Base-by-base conservation (phyloP, 768 basidiomycete species). In the Boletus fagicola region DNA sequence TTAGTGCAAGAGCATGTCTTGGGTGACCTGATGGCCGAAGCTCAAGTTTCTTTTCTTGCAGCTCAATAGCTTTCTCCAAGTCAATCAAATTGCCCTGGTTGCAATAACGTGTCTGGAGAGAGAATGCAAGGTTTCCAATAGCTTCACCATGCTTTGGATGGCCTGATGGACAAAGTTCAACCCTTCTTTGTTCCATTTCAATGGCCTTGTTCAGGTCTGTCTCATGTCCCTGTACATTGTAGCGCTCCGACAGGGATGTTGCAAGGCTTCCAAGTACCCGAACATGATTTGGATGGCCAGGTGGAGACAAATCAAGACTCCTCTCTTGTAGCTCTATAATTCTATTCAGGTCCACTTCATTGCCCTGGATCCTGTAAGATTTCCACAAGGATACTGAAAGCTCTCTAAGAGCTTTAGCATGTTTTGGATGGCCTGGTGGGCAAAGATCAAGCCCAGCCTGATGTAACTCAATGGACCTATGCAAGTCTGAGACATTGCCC, bases 191-290 rank as follows among this genome's bases (percentile, higher is more conserved):
- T 13, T 2, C 10, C 12, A 42, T 22, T 7, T 22, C 12, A 12
- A 42, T 42, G 40, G 12, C 20, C 20, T 1, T 20, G 5, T 42
- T 22, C 18, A 42, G 40, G 5, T 40, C 40, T 12, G n/a, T 6
- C 5, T 12, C 3, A 10, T 40, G 11, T 11, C n/a, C n/a, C 11
- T 40, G 40, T 1, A 20, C 4, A 0, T 20, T 11, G 11, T 20
- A 12, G 3, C 3, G 5, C 2, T 20, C 2, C n/a, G 0, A 3
- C 2, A 40, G 11, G n/a, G 16, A 20, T 12, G 1, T 0, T 20
- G n/a, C 11, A 40, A 40, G n/a, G 5, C 4, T 4, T 9, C 39
- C n/a, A 40, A 20, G 40, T 20, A n/a, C 10, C 10, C 5, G 4
- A 26, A 26, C 26, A 38, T 38, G 16, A 8, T 38, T 7, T 38